Base-by-base conservation (phyloP, 352 stramenopile genomes). In the Pythium apleroticum region DNA sequence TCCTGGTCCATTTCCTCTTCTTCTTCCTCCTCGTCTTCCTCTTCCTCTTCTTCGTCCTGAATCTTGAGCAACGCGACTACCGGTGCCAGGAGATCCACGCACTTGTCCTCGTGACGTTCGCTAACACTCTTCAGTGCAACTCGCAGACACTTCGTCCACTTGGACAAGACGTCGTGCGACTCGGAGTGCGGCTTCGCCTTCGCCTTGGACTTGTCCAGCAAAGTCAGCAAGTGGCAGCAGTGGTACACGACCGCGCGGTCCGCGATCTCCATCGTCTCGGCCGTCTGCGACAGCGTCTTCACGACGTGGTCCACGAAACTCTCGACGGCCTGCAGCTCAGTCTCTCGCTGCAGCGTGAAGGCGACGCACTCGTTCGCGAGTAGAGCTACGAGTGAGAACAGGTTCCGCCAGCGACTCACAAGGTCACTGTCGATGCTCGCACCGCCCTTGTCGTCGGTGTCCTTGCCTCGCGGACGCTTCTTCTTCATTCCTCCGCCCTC, bases 211-310 rank as follows among this genome's bases (percentile, higher is more conserved):
- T 78, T 89, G 14, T 77, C 62, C 17, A 93, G 59, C 33, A 91
- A 56, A 56, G 84, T 71, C 14, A 80, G 50, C 43, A 91, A 56
- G 57, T 93, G 82, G 6, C 75, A 75, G 27, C 72, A 59, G 54
- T 91, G 85, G 54, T 86, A 90, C 28, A 93, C 86, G 37, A 82
- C 72, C 8, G 78, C 71, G 20, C 78, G 82, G 57, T 93, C 85
- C 24, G 87, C 84, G 27, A 72, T 67, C 58, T 78, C 65, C 65
- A 86, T 89, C 14, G 76, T 70, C 6, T 68, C 58, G 1, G 89
- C 68, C n/a, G 72, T 81, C 31, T 78, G 66, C 3, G 73, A 71
- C 25, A 91, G 39, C 15, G 70, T 72, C n/a, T 77, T 67, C 49
- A 89, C 76, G 39, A 77, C 80, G 30, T 66, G 56, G 25, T 78